Percentiles rank a stretch among this genome's conserved stretches.
Evolutionary conservation across 495 filamentous ascomycete genomes (phyloP).

Genomic region (Neurospora tetraspora): DNA sequence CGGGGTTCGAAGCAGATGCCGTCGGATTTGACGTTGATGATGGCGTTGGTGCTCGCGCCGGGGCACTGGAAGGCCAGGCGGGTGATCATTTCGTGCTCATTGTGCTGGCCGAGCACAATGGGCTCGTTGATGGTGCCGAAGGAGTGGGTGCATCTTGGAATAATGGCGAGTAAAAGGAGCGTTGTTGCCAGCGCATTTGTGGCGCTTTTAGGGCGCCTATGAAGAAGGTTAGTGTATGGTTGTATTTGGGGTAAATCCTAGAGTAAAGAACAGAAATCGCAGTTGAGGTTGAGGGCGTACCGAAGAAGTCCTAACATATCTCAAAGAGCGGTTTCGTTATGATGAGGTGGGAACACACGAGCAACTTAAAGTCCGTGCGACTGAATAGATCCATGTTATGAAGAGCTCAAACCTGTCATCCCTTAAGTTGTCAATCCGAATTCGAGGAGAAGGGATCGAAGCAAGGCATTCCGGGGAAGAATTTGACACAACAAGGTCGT

Average conservation of each 20-base stretch:
- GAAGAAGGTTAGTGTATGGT: neutral
- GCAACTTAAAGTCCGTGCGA: neutral
- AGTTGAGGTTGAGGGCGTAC: neutral
- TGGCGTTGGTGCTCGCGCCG: neutral
- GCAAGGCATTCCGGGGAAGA: neutral
- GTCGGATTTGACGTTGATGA: constrained; percentile 9
- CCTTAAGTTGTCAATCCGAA: neutral
- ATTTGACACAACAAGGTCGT: neutral
- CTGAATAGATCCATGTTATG: neutral
- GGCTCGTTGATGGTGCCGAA: constrained; percentile 23
- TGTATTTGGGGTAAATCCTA: neutral
- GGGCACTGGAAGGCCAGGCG: constrained; percentile 20
- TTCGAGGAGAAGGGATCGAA: neutral
- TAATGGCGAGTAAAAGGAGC: neutral
- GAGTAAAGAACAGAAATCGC: neutral
- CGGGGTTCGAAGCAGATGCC: constrained; percentile 19
- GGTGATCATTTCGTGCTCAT: constrained; percentile 24
- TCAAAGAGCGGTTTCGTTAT: neutral
- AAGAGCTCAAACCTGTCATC: neutral
- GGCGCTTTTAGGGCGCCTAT: neutral
- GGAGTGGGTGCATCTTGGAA: neutral
- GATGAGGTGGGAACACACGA: neutral
- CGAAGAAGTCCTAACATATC: neutral
- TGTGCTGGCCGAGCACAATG: constrained; percentile 15
- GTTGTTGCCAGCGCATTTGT: neutral